phyloP scores from a whole-genome alignment of 805 yeast genomes.

The Schizosaccharomyces cryophilus region DNA sequence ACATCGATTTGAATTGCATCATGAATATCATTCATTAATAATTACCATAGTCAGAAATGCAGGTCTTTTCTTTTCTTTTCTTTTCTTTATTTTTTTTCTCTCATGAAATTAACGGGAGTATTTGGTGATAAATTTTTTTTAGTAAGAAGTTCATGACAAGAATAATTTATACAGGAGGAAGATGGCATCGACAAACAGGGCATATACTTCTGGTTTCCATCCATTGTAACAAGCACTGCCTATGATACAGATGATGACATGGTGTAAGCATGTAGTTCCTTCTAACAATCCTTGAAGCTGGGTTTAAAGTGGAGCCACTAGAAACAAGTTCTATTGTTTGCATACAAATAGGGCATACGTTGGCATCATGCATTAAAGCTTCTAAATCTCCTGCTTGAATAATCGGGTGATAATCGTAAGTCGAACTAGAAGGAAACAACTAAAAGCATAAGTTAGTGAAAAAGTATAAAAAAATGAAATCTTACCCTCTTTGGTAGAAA shows the following conservation, averaged over 20 bases:
- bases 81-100: neutral
- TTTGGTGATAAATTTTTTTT: neutral
- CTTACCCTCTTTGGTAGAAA: constrained; percentile 34
- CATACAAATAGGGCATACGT: constrained; percentile 82
- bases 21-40: neutral
- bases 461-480: neutral
- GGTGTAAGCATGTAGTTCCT: constrained; percentile 33
- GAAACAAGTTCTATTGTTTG: constrained; percentile 31
- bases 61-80: neutral
- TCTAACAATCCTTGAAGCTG: constrained; percentile 14
- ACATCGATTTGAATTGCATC: neutral
- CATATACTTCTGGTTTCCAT: constrained; percentile 82
- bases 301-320: constrained; percentile 10
- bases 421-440: constrained; percentile 34
- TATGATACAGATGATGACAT: constrained; percentile 72
- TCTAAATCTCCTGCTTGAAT: constrained; percentile 33
- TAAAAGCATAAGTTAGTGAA: constrained; percentile 10
- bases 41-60: neutral
- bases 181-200: constrained; percentile 67
- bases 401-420: constrained; percentile 60
- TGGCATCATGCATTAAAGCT: constrained; percentile 6
- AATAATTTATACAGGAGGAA: constrained; percentile 44
- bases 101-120: too few relatives aligned
- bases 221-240: constrained; percentile 76
- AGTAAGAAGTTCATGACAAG: neutral